Conservation (phyloP, 805 yeast species). For the Torulaspora maleeae region DNA sequence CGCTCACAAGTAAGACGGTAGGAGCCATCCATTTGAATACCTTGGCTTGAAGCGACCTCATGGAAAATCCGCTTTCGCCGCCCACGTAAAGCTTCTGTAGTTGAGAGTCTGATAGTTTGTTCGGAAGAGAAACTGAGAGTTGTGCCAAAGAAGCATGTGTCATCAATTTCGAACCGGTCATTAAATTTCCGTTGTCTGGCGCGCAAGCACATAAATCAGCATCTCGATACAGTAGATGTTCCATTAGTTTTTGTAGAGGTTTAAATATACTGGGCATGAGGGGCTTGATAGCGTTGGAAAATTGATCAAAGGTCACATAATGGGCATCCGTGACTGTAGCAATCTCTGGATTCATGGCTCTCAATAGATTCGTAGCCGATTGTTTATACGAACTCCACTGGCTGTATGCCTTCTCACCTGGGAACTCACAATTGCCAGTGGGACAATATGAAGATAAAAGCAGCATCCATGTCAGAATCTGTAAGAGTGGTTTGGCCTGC, state of each 20-base stretch:
- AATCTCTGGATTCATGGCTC: conserved; percentile 45
- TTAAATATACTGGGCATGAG: conserved; percentile 43
- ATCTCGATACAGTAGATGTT: conserved; percentile 38
- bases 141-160: conserved; percentile 40
- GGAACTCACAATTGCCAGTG: conserved; percentile 32
- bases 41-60: conserved; percentile 77
- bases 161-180: conserved; percentile 17
- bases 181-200: conserved; percentile 5
- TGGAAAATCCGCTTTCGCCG: conserved; percentile 70
- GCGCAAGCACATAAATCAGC: conserved; percentile 19
- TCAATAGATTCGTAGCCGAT: conserved; percentile 43
- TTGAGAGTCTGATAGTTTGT: conserved; percentile 42
- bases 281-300: conserved; percentile 31
- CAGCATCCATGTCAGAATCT: conserved; percentile 47
- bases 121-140: conserved; percentile 38
- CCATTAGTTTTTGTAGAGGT: conserved; percentile 45
- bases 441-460: conserved; percentile 40
- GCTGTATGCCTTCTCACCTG: conserved; percentile 22
- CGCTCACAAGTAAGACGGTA: conserved; percentile 64
- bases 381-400: conserved; percentile 43
- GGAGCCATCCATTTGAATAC: conserved; percentile 91
- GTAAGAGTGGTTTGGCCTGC: conserved; percentile 40
- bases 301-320: conserved; percentile 32
- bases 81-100: conserved; percentile 66
- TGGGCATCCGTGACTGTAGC: conserved; percentile 18